Conservation (phyloP, 768 basidiomycete species). For the Solioccasus polychromus region DNA sequence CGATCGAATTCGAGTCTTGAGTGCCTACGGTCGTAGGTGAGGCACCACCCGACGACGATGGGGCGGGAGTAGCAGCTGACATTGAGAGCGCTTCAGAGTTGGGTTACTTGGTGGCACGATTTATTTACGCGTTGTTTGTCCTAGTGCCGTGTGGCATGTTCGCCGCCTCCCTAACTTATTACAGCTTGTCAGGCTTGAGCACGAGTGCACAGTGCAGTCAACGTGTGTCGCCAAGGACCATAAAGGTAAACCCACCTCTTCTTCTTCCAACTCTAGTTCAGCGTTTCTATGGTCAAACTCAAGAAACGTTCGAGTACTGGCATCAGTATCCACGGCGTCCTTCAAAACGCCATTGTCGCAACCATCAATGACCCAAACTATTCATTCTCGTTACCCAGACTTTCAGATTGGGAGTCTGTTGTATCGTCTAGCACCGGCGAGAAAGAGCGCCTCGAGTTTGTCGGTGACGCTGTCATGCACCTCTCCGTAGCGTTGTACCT, state of each 20-base stretch:
- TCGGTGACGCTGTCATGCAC: constrained; percentile 48
- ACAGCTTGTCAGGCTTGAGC: too few species aligned
- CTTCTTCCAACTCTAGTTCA: neutral
- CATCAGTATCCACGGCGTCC: constrained; percentile 12
- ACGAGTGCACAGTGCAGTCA: neutral
- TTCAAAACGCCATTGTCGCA: constrained; percentile 24
- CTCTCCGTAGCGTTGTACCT: constrained; percentile 40
- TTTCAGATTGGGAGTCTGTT: constrained; percentile 29
- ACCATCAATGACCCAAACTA: constrained; percentile 29
- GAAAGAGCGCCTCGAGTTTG: constrained; percentile 44
- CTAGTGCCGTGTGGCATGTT: too few species aligned
- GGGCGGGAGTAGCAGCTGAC: constrained; percentile 32
- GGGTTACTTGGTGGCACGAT: too few species aligned
- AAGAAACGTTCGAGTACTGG: constrained; percentile 12
- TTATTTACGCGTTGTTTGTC: constrained; percentile 12
- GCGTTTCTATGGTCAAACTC: constrained; percentile 17
- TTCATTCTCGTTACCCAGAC: constrained; percentile 25
- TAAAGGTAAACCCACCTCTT: neutral
- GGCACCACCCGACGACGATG: constrained; percentile 33
- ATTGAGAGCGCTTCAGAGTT: constrained; percentile 14
- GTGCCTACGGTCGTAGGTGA: constrained; percentile 29
- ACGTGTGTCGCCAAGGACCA: neutral
- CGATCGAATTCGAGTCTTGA: constrained; percentile 32
- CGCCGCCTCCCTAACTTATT: too few species aligned
- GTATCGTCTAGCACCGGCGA: constrained; percentile 25